phyloP scores from a whole-genome alignment of 2,329 filamentous ascomycete species.

The Lachnellula suecica region DNA sequence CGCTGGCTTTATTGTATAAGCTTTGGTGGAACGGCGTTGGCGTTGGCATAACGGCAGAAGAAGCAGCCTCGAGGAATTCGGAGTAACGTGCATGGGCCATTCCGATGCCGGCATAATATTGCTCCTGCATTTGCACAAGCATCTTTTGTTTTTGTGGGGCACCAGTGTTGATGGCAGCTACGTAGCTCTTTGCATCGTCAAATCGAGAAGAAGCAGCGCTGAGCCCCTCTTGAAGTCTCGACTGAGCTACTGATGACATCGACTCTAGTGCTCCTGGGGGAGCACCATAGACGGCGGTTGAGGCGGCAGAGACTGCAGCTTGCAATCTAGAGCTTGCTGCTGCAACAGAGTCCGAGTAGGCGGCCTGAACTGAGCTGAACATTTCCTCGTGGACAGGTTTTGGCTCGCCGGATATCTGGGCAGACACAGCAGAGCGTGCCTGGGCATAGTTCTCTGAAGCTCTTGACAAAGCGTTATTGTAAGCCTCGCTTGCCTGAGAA shows the following conservation, averaged over 20 bases:
- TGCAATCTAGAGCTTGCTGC: slow-evolving; percentile 60
- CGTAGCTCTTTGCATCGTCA: slow-evolving; percentile 63
- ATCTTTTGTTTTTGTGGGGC: slow-evolving; percentile 51
- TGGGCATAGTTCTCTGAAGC: slow-evolving; percentile 69
- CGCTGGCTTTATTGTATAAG: slow-evolving; percentile 25
- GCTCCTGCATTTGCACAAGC: slow-evolving; percentile 59
- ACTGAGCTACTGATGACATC: slow-evolving; percentile 67
- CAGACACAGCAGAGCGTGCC: slow-evolving; percentile 66
- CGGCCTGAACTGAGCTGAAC: slow-evolving; percentile 65
- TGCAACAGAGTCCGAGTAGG: slow-evolving; percentile 64
- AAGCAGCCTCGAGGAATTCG: slow-evolving; percentile 71
- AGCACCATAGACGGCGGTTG: slow-evolving; percentile 51
- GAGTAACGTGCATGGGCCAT: slow-evolving; percentile 77
- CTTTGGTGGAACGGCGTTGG: slow-evolving; percentile 47
- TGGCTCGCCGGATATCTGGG: slow-evolving; percentile 65
- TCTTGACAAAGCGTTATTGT: slow-evolving; percentile 62
- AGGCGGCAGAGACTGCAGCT: slow-evolving; percentile 53
- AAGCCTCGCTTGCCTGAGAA: slow-evolving; percentile 51
- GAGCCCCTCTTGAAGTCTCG: slow-evolving; percentile 68
- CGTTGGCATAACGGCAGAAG: slow-evolving; percentile 64
- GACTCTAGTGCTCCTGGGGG: slow-evolving; percentile 51
- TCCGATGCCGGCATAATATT: slow-evolving; percentile 78
- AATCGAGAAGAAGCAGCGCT: slow-evolving; percentile 71
- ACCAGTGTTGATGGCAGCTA: slow-evolving; percentile 55
- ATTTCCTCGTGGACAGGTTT: slow-evolving; percentile 70